These are phyloP conservation scores for Aspergillus arachidicola DNA, from an alignment of 2,329 filamentous ascomycete genomes.

Conservation along the genomic window DNA sequence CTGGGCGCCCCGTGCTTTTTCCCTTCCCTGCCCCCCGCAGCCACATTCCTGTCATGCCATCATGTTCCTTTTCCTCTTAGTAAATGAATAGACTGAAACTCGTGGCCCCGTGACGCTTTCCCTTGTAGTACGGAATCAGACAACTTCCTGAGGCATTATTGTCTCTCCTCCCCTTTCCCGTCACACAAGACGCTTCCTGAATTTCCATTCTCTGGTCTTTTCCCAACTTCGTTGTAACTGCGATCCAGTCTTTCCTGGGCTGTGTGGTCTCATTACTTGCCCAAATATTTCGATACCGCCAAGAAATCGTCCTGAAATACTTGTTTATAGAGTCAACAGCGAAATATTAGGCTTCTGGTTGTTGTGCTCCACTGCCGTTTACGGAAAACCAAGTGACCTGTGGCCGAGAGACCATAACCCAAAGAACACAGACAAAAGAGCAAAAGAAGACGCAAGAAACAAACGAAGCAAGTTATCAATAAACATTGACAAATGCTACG, in stretches of 20 bases:
- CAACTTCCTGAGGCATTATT: background rate
- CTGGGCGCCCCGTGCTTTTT: background rate
- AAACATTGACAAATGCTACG: background rate
- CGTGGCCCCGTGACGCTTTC: conserved; percentile 5
- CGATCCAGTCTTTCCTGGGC: background rate
- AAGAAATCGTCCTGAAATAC: background rate
- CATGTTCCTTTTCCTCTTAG: background rate
- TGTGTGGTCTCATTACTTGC: background rate
- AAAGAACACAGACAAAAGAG: background rate
- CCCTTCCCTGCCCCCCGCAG: conserved; percentile 7
- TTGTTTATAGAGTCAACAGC: background rate
- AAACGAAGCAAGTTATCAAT: background rate
- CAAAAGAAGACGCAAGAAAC: background rate
- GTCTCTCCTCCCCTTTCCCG: background rate
- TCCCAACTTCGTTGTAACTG: background rate
- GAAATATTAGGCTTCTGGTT: background rate
- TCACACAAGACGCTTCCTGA: conserved; percentile 11
- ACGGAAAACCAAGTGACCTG: conserved; percentile 14
- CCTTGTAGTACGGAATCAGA: conserved; percentile 9
- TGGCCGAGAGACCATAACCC: background rate
- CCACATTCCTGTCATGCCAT: conserved; percentile 14
- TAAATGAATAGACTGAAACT: background rate
- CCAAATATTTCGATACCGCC: background rate
- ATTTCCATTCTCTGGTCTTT: background rate
- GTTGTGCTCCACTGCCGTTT: conserved; percentile 17